These are phyloP conservation scores for Parafenestella ontariensis DNA, from an alignment of 2,329 filamentous ascomycete species.

Conservation along the genomic window DNA sequence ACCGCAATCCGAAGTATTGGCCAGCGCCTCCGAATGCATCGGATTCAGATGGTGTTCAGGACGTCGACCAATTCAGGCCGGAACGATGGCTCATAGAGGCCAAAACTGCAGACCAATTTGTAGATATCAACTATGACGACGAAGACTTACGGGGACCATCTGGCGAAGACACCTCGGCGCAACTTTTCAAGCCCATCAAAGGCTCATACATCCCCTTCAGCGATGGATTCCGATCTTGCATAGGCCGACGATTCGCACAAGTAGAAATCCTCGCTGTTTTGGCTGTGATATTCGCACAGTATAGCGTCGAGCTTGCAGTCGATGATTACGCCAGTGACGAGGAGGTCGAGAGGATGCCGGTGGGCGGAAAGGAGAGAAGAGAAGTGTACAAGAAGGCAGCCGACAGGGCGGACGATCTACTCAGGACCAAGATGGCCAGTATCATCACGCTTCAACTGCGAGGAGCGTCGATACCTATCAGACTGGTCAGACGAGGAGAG, in stretches of 20 bases:
- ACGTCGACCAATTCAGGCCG: slow-evolving; percentile 73
- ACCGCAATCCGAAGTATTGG: slow-evolving; percentile 78
- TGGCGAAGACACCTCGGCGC: slow-evolving; percentile 66
- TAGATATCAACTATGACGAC: slow-evolving; percentile 52
- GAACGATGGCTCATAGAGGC: slow-evolving; percentile 70
- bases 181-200: slow-evolving; percentile 60
- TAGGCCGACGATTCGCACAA: slow-evolving; percentile 64
- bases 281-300: slow-evolving; percentile 61
- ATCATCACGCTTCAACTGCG: slow-evolving; percentile 75
- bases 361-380: slow-evolving; percentile 57
- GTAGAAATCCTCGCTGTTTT: slow-evolving; percentile 63
- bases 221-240: slow-evolving; percentile 62
- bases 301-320: slow-evolving; percentile 75
- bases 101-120: slow-evolving; percentile 32
- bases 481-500: slow-evolving; percentile 71
- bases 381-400: slow-evolving; percentile 69
- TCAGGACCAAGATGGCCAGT: slow-evolving; percentile 64
- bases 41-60: slow-evolving; percentile 44
- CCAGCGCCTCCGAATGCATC: slow-evolving; percentile 53
- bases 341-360: slow-evolving; percentile 49
- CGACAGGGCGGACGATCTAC: slow-evolving; percentile 58
- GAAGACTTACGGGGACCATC: slow-evolving; percentile 66
- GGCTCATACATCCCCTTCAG: slow-evolving; percentile 65
- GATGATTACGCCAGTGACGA: slow-evolving; percentile 53
- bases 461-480: slow-evolving; percentile 67